Percentiles rank a stretch among this genome's conserved stretches.
Conservation (phyloP, 2,329 filamentous ascomycete genomes). For the Aspergillus calidoustus region DNA sequence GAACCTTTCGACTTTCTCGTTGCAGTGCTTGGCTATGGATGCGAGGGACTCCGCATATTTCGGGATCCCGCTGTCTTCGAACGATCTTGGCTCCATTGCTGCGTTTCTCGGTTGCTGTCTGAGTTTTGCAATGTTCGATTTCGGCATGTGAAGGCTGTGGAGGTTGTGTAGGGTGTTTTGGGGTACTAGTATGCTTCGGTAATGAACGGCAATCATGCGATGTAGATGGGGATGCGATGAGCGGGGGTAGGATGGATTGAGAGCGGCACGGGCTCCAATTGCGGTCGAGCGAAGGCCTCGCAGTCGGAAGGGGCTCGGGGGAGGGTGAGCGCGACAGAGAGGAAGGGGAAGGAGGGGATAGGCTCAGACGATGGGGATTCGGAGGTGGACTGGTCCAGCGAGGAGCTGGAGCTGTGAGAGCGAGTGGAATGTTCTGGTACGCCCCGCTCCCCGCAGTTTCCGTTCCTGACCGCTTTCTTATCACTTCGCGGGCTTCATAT, state of each 20-base stretch:
- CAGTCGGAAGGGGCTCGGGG: not conserved
- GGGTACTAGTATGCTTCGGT: not conserved
- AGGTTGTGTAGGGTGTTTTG: not conserved
- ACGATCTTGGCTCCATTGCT: not conserved
- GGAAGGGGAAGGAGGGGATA: not conserved
- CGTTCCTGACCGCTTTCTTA: conserved; percentile 20
- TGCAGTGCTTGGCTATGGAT: conserved; percentile 68
- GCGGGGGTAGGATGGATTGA: not conserved
- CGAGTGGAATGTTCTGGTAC: conserved; percentile 20
- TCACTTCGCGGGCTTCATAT: not conserved
- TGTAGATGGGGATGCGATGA: not conserved
- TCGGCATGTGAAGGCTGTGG: not conserved
- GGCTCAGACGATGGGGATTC: not conserved
- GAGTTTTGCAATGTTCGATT: not conserved
- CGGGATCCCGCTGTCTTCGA: not conserved
- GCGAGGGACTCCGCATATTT: conserved; percentile 41
- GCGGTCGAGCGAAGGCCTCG: not conserved
- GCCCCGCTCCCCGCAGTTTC: conserved; percentile 18
- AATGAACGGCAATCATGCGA: not conserved
- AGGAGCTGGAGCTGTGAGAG: conserved; percentile 30
- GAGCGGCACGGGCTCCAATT: not conserved
- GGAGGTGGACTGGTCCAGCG: not conserved
- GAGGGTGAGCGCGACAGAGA: not conserved
- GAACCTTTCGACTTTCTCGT: conserved; percentile 66
- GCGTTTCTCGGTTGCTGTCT: not conserved